Evolutionary conservation across 805 yeast genomes (phyloP), one percentile per base, ranked within the genome.

Genomic region (Dipodascus albidus): DNA sequence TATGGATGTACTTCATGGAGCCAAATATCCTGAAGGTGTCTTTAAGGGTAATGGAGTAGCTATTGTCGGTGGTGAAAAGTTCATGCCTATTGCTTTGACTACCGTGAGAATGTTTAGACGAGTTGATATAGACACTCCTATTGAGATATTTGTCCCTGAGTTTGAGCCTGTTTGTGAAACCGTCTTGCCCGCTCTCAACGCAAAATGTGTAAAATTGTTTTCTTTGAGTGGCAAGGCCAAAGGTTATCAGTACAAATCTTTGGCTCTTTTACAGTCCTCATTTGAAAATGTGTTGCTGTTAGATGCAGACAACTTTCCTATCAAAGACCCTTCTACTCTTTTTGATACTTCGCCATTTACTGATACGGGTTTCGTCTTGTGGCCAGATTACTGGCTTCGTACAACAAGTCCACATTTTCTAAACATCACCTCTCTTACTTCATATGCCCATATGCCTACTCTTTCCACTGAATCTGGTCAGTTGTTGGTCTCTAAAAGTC

Each of bases 301-400:
- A 60, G 96, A 87, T 63, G 80, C 90, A 38, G 95, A 87, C 66
- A 81, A 84, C 58, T 75, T 82, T 56, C 89, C 95, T 0, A 77
- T 83, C 2, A 75, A 74, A 60, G 74, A 81, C 14, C 83, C 91
- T 1, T 85, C 81, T 58, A 64, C 66, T 19, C 63, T 86, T 22
- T 84, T 87, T 63, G 70, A 69, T 2, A 67, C 76, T 11, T 79
- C 80, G 49, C 81, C 87, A 0, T 87, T 77, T 67, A 57, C 62
- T n/a, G 64, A 73, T 9, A 68, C 73, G 54, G 79, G 82, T 55
- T 67, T 79, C 64, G 68, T 82, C 23, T 65, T 81, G 23, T 87
- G 95, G 91, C 95, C 95, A 1, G 96, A 87, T 67, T 87, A 82
- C 66, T 87, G 96, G 96, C 78, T 83, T 66, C 75, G 96, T 58